Base-by-base conservation (phyloP, 257 asterid genomes). In the Schizonepeta tenuifolia region DNA sequence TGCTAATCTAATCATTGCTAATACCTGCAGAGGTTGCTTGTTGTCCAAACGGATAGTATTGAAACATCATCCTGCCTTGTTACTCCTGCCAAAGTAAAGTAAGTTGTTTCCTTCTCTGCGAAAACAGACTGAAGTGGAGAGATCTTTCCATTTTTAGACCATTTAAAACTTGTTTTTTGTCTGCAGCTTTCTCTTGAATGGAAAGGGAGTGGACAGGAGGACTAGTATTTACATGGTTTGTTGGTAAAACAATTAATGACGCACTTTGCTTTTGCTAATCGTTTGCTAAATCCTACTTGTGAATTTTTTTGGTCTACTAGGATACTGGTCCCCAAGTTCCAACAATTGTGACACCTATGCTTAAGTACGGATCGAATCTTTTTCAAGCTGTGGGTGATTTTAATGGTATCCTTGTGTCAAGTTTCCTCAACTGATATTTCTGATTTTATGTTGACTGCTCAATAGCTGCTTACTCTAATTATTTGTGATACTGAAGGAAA, bases 341-440 rank as follows among this genome's bases (percentile, higher is more conserved):
- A 65, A 86, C 96, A 38, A 20, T 41, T 24, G 95, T 95, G 60
- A 79, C 84, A 31, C 82, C 75, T 76, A 69, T 83, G 75, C 87
- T 95, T 79, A 90, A 88, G 78, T 92, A 83, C 60, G 99, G 99
- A 58, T 74, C 90, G 4, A 95, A 95, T 84, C 89, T 95, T 77
- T 92, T 95, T 75, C 99, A 95, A 81, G 96, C 92, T 61, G 80
- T 95, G 58, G 99, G 99, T 62, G 89, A 92, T 18, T 95, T 95
- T 80, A 77, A 78, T 71, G 99, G 99, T 95, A 83, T 57, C 65
- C 24, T 53, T 80, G 35, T 65, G 56, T 51, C 58, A 22, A 53
- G 40, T 43, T 73, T 77, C 33, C 47, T 26, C 61, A 35, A 72
- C 53, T 61, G 72, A 3, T 54, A 60, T 65, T 61, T 58, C 35